Base-by-base conservation (phyloP, 768 basidiomycete genomes). In the Lentinula guzmanii region DNA sequence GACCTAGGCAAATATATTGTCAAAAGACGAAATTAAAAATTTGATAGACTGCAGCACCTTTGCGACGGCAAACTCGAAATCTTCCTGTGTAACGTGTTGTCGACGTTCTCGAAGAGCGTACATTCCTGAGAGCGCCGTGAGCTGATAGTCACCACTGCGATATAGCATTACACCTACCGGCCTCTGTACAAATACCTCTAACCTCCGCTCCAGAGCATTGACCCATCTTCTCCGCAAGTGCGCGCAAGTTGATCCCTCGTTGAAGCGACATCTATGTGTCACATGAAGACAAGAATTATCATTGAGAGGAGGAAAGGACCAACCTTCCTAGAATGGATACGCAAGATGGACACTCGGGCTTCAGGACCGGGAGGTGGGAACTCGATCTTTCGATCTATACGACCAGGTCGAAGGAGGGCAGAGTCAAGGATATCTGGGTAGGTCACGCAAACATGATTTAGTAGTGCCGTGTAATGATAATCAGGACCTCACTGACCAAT, bases 221-320 rank as follows among this genome's bases (percentile, higher is more conserved):
- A 0, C 96, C 96, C 96, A 98, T 99, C 82, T 99, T 98, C 73
- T 98, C 96, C 0, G 96, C 96, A 2, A 99, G 80, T 2, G 89
- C 87, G 15, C 93, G 90, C n/a, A 98, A 82, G 76, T 99, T 95
- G 74, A 99, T 99, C 1, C 95, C 95, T 62, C 96, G 85, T 76
- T 98, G 96, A 34, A 55, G 18, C 45, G 16, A 98, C 96, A 98
- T 99, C 58, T 55, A 33, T 11, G 1, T 16, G 41, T 60, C 15
- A 24, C 31, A 24, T 64, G 39, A 13, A 39, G 37, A 28, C 35
- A 52, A 28, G 18, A 4, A 60, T 1, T 24, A 16, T 5, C 33
- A n/a, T 16, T 16, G 37, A 18, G 41, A 41, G 21, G 16, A 45
- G 5, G 21, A 48, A 43, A 37, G 39, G 35, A 34, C 73, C 15